Conservation (phyloP, 805 yeast species). For the Priceomyces fermenticarens region DNA sequence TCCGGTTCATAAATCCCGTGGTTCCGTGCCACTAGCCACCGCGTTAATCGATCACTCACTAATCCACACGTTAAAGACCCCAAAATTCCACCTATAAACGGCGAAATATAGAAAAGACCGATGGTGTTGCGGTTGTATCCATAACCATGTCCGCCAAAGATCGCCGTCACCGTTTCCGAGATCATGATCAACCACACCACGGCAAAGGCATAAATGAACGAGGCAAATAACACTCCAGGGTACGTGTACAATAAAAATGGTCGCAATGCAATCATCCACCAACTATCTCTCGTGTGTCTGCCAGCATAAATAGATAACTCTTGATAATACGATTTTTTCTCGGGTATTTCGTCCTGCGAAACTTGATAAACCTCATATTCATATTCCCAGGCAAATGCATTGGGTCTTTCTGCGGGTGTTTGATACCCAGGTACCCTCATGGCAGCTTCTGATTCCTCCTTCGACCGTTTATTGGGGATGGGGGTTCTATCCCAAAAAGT, state of each 20-base stretch:
- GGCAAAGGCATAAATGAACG: constrained; percentile 52
- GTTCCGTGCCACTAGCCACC: constrained; percentile 43
- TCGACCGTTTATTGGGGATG: constrained; percentile 44
- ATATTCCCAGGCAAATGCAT: constrained; percentile 22
- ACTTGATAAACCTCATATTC: not conserved
- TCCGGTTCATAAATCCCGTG: constrained; percentile 63
- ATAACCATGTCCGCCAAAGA: constrained; percentile 46
- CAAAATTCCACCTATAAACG: constrained; percentile 55
- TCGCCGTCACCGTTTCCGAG: constrained; percentile 52
- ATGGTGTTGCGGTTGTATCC: constrained; percentile 43
- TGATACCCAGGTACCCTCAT: constrained; percentile 25
- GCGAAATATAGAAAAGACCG: constrained; percentile 53
- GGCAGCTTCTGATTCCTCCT: constrained; percentile 47
- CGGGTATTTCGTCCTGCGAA: not conserved
- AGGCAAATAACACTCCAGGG: constrained; percentile 50
- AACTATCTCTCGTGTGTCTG: constrained; percentile 45
- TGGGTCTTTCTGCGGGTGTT: constrained; percentile 25
- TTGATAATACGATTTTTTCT: constrained; percentile 18
- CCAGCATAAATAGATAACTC: constrained; percentile 47
- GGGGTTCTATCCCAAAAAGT: constrained; percentile 63
- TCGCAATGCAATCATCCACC: constrained; percentile 55
- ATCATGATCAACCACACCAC: constrained; percentile 65
- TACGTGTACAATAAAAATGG: constrained; percentile 51
- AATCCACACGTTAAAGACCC: constrained; percentile 57
- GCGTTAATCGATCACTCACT: constrained; percentile 46